phyloP scores from a whole-genome alignment of 345 rosid genomes.

The Citrus maxima region DNA sequence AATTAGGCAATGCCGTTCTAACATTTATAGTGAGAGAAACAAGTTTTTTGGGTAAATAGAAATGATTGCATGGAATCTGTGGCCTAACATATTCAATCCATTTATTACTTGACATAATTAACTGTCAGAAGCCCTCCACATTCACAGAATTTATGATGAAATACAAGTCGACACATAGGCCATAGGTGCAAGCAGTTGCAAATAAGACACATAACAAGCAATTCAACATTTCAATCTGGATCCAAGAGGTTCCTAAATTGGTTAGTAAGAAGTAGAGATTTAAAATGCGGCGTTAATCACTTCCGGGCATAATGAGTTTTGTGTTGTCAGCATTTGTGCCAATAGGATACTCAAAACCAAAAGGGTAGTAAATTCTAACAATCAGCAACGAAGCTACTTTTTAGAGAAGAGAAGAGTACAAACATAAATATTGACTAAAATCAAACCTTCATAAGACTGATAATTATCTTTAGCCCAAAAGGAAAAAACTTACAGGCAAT shows the following conservation, averaged over 20 bases:
- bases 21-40: neutral
- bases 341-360: neutral
- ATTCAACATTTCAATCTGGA: neutral
- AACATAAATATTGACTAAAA: neutral
- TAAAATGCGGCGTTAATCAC: neutral
- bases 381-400: neutral
- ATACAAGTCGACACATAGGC: neutral
- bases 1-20: neutral
- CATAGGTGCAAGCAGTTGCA: neutral
- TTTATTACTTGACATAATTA: neutral
- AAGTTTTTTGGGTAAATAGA: neutral
- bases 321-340: neutral
- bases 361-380: neutral
- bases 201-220: neutral
- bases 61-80: neutral
- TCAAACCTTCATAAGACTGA: neutral
- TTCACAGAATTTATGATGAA: neutral
- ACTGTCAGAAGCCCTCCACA: neutral
- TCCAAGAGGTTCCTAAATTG: neutral
- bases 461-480: neutral
- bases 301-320: neutral
- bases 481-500: conserved; percentile 51
- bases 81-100: neutral
- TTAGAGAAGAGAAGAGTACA: neutral
- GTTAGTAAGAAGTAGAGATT: neutral